phyloP scores from a whole-genome alignment of 2,329 filamentous ascomycete species.

The Reticulascus tulasneorum region DNA sequence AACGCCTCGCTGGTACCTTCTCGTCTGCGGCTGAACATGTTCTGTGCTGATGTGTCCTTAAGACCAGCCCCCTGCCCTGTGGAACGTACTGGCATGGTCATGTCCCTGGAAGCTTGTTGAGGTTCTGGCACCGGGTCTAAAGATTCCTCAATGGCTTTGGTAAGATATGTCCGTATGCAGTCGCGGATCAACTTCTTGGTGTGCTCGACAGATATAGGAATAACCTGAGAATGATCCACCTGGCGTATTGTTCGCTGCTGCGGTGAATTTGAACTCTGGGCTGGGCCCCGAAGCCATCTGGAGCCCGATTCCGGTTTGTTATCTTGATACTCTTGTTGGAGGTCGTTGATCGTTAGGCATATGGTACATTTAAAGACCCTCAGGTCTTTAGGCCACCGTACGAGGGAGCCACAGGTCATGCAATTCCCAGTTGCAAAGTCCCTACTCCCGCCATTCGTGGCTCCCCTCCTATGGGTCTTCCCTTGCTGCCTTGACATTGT shows the following conservation, averaged over 20 bases:
- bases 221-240: constrained; percentile 8
- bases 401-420: constrained; percentile 79
- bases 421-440: constrained; percentile 70
- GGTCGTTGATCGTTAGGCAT: constrained; percentile 80
- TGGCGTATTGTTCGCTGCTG: constrained; percentile 6
- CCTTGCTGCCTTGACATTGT: constrained; percentile 19
- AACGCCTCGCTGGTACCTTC: no score
- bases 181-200: constrained; percentile 48
- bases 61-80: no score
- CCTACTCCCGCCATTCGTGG: constrained; percentile 32
- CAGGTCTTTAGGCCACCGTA: constrained; percentile 73
- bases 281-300: constrained; percentile 13
- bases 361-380: constrained; percentile 77
- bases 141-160: constrained; percentile 20
- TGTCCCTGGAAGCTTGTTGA: not conserved
- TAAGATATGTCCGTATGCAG: constrained; percentile 35
- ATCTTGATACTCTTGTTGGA: constrained; percentile 29
- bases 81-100: no score
- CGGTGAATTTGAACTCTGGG: constrained; percentile 10
- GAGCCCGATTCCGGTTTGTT: constrained; percentile 7
- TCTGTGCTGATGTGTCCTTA: no score
- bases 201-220: constrained; percentile 52
- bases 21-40: not conserved
- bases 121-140: not conserved
- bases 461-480: constrained; percentile 29